Evolutionary conservation across 164 flowering plant genomes (phyloP), one percentile per base, ranked within the genome.

Genomic region (Aristolochia contorta): DNA sequence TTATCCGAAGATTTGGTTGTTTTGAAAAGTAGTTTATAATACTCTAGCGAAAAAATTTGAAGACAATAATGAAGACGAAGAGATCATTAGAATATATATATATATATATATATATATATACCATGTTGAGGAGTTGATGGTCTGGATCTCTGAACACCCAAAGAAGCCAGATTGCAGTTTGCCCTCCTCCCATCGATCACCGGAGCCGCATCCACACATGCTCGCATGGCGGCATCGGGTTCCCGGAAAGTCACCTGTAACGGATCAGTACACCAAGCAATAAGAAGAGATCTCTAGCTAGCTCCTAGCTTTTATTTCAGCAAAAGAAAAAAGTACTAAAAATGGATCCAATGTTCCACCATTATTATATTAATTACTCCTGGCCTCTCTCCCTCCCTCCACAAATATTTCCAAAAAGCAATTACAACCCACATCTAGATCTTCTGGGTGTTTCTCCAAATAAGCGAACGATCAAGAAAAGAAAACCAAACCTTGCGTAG

Each of bases 141-240:
- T 65, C 85, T 90, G 69, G 97, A 84, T 81, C 84, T 84, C 62
- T 86, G 96, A 72, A 79, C 89, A 58, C 98, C 98, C 70, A 86
- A 61, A 48, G 95, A 87, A 64, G 98, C 98, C 61, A 91, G 87
- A 73, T 91, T 91, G 75, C 98, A 91, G 58, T 91, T 91, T 22
- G 98, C 92, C 73, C 95, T 88, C 67, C 98, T 81, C n/a, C 98
- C 98, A 76, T 91, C 98, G 18, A 91, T 91, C 63, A 91, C 91
- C 0, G 98, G 96, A 67, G 92, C 74, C 19, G 92, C 81, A 82
- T 91, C 94, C 22, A 79, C 85, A 62, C 98, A 91, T 20, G 98
- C 94, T 70, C 81, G 84, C 91, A 77, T 84, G 57, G 98, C 98
- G 0, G 98, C 81, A 4, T 91, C 95, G 0, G 94, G 78, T 54